Evolutionary conservation across 768 basidiomycete genomes (phyloP), one percentile per base, ranked within the genome.

Genomic region (Cystofilobasidium capitatum): DNA sequence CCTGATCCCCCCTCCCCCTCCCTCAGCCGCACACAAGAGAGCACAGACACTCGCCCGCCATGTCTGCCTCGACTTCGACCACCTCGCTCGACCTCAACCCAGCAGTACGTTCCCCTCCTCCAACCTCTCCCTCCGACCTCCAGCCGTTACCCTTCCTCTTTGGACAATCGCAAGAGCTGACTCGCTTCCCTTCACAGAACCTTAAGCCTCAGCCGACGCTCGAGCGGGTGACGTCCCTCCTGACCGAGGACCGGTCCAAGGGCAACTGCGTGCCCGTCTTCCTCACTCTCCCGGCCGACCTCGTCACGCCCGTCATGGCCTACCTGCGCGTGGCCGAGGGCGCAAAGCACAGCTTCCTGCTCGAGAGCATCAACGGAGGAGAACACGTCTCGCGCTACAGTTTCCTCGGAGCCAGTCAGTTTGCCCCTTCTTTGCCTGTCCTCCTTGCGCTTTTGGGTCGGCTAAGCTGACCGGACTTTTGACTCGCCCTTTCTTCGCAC

Each of bases 271-370:
- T 97, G 40, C 94, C 94, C 26, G 83, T 99, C 71, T 98, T 84
- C 78, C 84, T 94, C 63, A 86, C 93, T 73, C 82, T 99, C 4
- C 92, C 94, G 29, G 93, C 91, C 55, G 96, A 99, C 76, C 85
- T 98, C 70, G 83, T 98, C 70, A 99, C 96, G 31, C 96, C 96
- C 77, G 92, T 91, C 75, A 88, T 91, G 80, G 93, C 96, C 9
- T 99, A 97, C 77, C 84, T 99, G 58, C 85, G 91, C 66, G 83
- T 98, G 70, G 86, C 93, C 16, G 87, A 92, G 73, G 74, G 73
- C 5, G 71, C 71, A 0, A 89, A 88, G 75, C 89, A 94, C 80
- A 92, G 89, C 76, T 99, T 98, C 77, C 79, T 99, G 57, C 82
- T 99, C 49, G 96, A 99, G 77, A 92, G 90, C 55, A 88, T 98